Evolutionary conservation across 2,329 filamentous ascomycete species (phyloP), one percentile per base, ranked within the genome.

Genomic region (Sporothrix brasiliensis): DNA sequence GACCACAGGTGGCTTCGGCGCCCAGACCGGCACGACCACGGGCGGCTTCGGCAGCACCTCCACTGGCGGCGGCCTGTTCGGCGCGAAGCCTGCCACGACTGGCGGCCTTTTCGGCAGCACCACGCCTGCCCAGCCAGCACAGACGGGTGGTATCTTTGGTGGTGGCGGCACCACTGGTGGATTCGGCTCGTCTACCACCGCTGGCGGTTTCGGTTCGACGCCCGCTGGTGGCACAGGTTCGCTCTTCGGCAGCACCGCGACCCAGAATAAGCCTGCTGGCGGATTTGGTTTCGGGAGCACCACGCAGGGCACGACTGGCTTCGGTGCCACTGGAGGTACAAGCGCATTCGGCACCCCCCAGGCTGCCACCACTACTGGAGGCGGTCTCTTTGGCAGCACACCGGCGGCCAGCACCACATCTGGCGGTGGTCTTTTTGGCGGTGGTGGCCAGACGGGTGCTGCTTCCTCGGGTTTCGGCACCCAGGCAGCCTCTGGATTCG

Each of bases 331-430:
- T 54, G 75, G 77, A 41, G 69, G 73, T 13, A 76, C 75, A 16
- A 76, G 78, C 44, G 79, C 78, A 74, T 73, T 69, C 68, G 73
- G 47, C 49, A 27, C 70, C 2, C 47, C 60, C 14, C 67, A 70
- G 21, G 66, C 68, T 3, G 54, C 39, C 21, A 67, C 70, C 11
- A 79, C 78, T 16, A 75, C 76, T 3, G 76, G 79, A 6, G 75
- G 75, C 41, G 77, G 77, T 27, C 77, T 81, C 16, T 88, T 88
- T 74, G 85, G 86, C 61, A 79, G 79, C 71, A 78, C 76, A 52
- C 77, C 81, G 0, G 69, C 72, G 19, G 72, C 74, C 21, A 72
- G 54, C n/a, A 50, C 63, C 39, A 67, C 71, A 0, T 58, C 68
- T 11, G 56, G 65, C 4, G 71, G 71, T 9, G 72, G 71, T 10